phyloP scores from a whole-genome alignment of 2,329 filamentous ascomycete genomes.

The Aspergillus aculeatinus region DNA sequence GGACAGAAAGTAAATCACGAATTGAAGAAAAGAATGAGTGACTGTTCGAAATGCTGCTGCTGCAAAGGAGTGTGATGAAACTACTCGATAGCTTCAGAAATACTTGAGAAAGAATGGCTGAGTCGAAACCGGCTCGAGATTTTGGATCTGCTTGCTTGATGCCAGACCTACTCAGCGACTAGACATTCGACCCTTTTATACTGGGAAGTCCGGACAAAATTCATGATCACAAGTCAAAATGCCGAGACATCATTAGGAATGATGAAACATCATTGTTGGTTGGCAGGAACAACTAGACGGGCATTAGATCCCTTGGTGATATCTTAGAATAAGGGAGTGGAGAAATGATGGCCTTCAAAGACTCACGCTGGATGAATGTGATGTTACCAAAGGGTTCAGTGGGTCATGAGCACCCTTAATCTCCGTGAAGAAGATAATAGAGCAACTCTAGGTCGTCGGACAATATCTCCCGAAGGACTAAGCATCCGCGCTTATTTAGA shows the following conservation, averaged over 20 bases:
- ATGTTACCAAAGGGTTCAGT: no score
- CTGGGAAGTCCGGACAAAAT: not conserved
- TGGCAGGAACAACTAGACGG: not conserved
- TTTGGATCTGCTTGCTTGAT: not conserved
- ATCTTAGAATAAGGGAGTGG: not conserved
- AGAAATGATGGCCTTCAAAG: no score
- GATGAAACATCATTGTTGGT: not conserved
- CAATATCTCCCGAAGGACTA: no score
- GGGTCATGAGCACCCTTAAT: no score
- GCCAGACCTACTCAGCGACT: not conserved
- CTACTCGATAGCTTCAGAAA: not conserved
- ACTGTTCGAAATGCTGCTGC: not conserved
- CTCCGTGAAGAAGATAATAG: no score
- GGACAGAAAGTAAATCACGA: not conserved
- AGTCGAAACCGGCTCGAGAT: conserved; percentile 3
- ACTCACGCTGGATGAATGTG: no score
- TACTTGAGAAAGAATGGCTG: not conserved
- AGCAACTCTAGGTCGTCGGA: no score
- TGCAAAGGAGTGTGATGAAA: conserved; percentile 1
- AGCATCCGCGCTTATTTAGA: no score
- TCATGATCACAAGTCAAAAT: not conserved
- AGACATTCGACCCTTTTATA: not conserved
- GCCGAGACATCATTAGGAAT: not conserved
- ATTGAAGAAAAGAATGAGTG: not conserved
- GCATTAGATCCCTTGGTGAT: no score